These are phyloP conservation scores for Leucocoprinus sp. DNA, from an alignment of 768 basidiomycete species.

Conservation along the genomic window DNA sequence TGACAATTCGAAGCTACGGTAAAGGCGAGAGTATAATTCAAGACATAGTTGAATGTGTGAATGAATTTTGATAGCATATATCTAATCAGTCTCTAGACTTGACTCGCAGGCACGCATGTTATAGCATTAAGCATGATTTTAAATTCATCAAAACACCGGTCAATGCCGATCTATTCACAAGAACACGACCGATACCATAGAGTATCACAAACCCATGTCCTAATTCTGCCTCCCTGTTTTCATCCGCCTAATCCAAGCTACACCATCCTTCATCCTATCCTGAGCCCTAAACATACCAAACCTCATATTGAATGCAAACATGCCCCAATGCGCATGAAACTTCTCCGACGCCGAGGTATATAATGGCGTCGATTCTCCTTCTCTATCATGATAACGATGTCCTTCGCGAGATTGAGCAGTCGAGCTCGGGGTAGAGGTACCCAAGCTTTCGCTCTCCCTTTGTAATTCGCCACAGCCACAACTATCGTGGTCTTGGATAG, in stretches of 20 bases:
- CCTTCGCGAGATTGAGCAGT: no score
- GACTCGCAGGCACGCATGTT: no score
- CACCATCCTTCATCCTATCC: conserved; percentile 9
- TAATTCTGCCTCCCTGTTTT: neutral
- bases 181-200: neutral
- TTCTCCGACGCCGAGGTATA: conserved; percentile 3
- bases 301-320: conserved; percentile 6
- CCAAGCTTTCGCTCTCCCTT: neutral
- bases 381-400: neutral
- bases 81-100: no score
- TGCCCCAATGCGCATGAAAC: conserved; percentile 5
- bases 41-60: no score
- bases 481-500: neutral
- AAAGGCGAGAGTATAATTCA: no score
- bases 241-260: conserved; percentile 5
- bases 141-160: neutral
- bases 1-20: no score
- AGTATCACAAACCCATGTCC: no score
- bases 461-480: neutral
- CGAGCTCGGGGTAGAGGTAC: neutral
- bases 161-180: neutral
- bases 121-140: no score
- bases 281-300: conserved; percentile 10
- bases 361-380: neutral
- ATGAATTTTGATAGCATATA: no score